Conservation (phyloP, 2,329 filamentous ascomycete species). For the Paecilomyces dactylethromorphus region DNA sequence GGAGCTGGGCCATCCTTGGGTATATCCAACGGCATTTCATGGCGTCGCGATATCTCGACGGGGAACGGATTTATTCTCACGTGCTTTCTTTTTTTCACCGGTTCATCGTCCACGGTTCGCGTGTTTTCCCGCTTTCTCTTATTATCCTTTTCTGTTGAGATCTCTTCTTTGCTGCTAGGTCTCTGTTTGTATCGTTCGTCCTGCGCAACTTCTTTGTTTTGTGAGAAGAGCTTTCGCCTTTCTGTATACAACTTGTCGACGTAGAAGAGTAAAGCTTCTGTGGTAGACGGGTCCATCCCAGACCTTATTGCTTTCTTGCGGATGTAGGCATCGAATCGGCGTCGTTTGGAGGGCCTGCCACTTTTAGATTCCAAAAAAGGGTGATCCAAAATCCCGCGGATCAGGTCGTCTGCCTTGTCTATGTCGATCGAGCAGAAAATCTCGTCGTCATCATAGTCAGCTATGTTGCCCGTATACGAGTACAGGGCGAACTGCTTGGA, state of each 20-base stretch:
- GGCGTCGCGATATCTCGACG: neutral
- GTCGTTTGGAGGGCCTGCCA: neutral
- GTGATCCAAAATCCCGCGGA: neutral
- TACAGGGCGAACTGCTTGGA: neutral
- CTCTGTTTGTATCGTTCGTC: neutral
- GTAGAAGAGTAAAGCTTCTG: neutral
- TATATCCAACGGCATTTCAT: neutral
- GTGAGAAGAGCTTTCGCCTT: neutral
- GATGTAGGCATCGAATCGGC: neutral
- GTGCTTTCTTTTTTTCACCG: neutral
- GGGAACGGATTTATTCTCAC: neutral
- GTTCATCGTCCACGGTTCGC: neutral
- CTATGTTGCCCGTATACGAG: neutral
- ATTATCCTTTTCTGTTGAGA: no score
- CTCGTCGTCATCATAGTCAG: neutral
- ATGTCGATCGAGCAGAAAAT: neutral
- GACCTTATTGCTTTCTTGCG: neutral
- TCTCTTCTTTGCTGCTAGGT: neutral
- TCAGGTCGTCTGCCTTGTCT: neutral
- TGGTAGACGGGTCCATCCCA: neutral
- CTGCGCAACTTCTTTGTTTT: neutral
- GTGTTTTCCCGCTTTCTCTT: neutral
- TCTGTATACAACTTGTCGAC: neutral
- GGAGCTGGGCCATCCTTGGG: neutral
- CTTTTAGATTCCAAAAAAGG: neutral